These are phyloP conservation scores for Suillus alpinus DNA, from an alignment of 768 basidiomycete genomes.

Conservation along the genomic window DNA sequence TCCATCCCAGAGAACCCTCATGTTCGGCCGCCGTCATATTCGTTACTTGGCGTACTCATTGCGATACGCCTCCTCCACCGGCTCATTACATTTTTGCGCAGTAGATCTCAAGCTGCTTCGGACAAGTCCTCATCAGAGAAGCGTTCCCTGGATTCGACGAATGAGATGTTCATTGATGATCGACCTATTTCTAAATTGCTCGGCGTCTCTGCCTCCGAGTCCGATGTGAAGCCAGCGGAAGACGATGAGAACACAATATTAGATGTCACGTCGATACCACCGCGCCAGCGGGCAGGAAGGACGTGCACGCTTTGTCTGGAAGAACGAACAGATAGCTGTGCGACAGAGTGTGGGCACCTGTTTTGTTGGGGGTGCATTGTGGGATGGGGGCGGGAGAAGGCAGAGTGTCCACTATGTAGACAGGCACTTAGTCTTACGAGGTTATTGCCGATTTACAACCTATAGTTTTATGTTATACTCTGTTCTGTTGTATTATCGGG, in stretches of 20 bases:
- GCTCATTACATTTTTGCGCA: slow-evolving; percentile 45
- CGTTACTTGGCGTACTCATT: slow-evolving; percentile 77
- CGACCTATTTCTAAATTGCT: slow-evolving; percentile 58
- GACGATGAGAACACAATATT: slow-evolving; percentile 69
- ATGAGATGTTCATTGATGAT: slow-evolving; percentile 55
- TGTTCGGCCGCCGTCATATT: slow-evolving; percentile 78
- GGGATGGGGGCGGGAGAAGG: slow-evolving; percentile 87
- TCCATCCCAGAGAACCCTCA: slow-evolving; percentile 69
- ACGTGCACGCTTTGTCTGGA: slow-evolving; percentile 85
- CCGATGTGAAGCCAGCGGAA: slow-evolving; percentile 56
- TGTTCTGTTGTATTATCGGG: neutral
- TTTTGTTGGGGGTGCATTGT: slow-evolving; percentile 91
- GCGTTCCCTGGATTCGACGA: slow-evolving; percentile 25
- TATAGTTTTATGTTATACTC: slow-evolving; percentile 39
- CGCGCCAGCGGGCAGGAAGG: slow-evolving; percentile 51
- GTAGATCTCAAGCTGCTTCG: slow-evolving; percentile 17
- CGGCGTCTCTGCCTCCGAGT: slow-evolving; percentile 48
- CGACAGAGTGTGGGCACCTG: slow-evolving; percentile 86
- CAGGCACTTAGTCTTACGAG: slow-evolving; percentile 68
- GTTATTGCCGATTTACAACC: slow-evolving; percentile 80
- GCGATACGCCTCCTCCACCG: slow-evolving; percentile 63
- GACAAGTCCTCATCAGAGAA: slow-evolving; percentile 36
- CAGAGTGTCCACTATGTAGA: slow-evolving; percentile 86
- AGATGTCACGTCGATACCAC: slow-evolving; percentile 54
- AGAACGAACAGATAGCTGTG: slow-evolving; percentile 76